Evolutionary conservation across 768 basidiomycete genomes (phyloP).

Genomic region (Chalciporus chontae): DNA sequence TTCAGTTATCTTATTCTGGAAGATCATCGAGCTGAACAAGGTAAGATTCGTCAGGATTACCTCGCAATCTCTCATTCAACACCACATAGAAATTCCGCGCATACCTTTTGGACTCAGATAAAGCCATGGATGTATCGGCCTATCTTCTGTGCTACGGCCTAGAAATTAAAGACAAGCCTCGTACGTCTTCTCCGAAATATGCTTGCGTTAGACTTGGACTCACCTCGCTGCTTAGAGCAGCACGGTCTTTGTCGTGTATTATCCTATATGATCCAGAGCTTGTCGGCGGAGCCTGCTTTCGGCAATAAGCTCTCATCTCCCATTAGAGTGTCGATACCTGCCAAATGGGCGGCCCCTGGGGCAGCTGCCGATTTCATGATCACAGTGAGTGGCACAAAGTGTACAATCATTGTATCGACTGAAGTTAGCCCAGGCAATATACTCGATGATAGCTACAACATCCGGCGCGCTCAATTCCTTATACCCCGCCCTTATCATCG

Average conservation of each 20-base stretch:
- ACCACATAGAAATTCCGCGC: constrained; percentile 79
- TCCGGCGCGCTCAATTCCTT: constrained; percentile 76
- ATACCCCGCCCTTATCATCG: constrained; percentile 91
- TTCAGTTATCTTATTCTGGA: constrained; percentile 81
- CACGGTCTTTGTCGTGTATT: constrained; percentile 86
- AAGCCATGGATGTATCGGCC: constrained; percentile 69
- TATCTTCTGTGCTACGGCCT: constrained; percentile 79
- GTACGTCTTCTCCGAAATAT: constrained; percentile 41
- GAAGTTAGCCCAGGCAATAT: constrained; percentile 60
- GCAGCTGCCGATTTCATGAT: constrained; percentile 85
- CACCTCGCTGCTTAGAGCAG: constrained; percentile 56
- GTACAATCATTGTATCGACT: constrained; percentile 7
- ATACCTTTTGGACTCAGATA: constrained; percentile 79
- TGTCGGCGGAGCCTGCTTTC: constrained; percentile 83
- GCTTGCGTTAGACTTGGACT: constrained; percentile 5
- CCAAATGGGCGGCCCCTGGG: constrained; percentile 73
- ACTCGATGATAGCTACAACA: constrained; percentile 86
- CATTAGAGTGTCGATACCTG: constrained; percentile 61
- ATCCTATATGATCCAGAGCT: constrained; percentile 87
- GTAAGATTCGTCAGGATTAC: constrained; percentile 36
- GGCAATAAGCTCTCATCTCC: constrained; percentile 64
- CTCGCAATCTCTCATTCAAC: not conserved
- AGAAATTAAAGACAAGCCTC: constrained; percentile 91
- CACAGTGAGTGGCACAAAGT: constrained; percentile 49
- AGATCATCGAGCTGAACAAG: constrained; percentile 90